Base-by-base conservation (phyloP, 2,329 filamentous ascomycete genomes). In the Parastagonospora avenae region DNA sequence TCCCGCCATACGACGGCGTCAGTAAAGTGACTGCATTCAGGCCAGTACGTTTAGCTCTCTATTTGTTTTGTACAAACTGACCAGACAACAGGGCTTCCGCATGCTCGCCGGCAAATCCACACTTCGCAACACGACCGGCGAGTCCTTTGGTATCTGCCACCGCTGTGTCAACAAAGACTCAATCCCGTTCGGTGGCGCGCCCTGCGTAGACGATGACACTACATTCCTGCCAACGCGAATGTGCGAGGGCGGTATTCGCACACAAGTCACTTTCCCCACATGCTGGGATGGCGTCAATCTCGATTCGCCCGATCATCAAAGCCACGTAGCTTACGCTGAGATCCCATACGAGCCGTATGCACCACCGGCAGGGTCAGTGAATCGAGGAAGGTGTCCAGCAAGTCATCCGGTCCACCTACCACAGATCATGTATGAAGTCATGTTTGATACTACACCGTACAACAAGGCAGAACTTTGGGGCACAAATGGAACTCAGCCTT, bases 261-360 rank as follows among this genome's bases (percentile, higher is more conserved):
- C 75, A 8, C 50, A 57, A 42, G 74, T 80, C 38, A 73, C 74
- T 9, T 80, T 80, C 66, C 78, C 77, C 0, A 79, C 77, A 27
- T 80, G 79, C 71, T 80, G 79, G 78, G 78, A 80, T 52, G 78
- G 79, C 48, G 73, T 73, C 51, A 79, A 79, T 59, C 48, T 77
- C 4, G 81, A 83, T 60, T 80, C 80, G 8, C 50, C 66, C 0
- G 79, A 86, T 68, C 84, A 86, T 75, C 79, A 79, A 70, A 77
- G 76, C 57, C 85, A 79, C 60, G 74, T 78, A 4, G 67, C 75
- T 8, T 79, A 78, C 55, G 55, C 65, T 1, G 54, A 75, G 15
- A 48, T 70, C 52, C 55, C 68, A 40, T 68, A 62, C 40, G 19
- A 40, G 38, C 38, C 38, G 3, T 40, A 29, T 38, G 36, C 36